Evolutionary conservation across 2,329 filamentous ascomycete species (phyloP).

Genomic region (Dactylellina drechsleri): DNA sequence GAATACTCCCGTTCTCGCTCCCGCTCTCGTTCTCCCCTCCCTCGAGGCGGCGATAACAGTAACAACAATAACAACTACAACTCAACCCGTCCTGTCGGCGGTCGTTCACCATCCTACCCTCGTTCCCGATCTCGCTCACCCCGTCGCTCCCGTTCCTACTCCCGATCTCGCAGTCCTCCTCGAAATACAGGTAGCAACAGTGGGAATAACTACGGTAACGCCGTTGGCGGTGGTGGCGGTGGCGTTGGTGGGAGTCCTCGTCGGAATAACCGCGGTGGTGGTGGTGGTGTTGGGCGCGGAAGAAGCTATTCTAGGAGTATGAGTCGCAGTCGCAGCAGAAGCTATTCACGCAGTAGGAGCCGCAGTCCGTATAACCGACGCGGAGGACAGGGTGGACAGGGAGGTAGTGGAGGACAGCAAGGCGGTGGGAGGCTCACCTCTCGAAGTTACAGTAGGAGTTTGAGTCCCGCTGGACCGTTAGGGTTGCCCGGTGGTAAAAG

Average conservation of each 20-base stretch:
- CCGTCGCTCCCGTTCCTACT: background rate
- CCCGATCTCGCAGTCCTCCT: conserved; percentile 1
- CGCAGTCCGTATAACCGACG: conserved; percentile 37
- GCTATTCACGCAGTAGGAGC: conserved; percentile 35
- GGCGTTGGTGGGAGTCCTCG: background rate
- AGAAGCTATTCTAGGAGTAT: background rate
- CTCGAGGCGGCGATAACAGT: background rate
- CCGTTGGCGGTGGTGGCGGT: background rate
- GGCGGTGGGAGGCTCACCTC: conserved; percentile 26
- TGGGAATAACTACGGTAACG: background rate
- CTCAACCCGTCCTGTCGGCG: background rate
- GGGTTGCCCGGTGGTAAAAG: conserved; percentile 48
- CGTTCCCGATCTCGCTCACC: conserved; percentile 34
- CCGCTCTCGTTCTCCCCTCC: conserved; percentile 14
- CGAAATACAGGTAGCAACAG: background rate
- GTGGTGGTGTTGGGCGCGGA: background rate
- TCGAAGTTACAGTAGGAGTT: conserved; percentile 44
- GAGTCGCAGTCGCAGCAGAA: conserved; percentile 19
- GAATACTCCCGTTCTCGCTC: conserved; percentile 42
- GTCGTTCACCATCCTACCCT: conserved; percentile 23
- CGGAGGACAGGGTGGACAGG: background rate
- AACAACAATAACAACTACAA: conserved; percentile 8
- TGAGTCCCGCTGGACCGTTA: conserved; percentile 50
- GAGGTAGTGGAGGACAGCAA: conserved; percentile 14
- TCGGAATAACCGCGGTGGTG: background rate